These are phyloP conservation scores for Solanum chacoense DNA, from an alignment of 305 asterid genomes.

Conservation along the genomic window DNA sequence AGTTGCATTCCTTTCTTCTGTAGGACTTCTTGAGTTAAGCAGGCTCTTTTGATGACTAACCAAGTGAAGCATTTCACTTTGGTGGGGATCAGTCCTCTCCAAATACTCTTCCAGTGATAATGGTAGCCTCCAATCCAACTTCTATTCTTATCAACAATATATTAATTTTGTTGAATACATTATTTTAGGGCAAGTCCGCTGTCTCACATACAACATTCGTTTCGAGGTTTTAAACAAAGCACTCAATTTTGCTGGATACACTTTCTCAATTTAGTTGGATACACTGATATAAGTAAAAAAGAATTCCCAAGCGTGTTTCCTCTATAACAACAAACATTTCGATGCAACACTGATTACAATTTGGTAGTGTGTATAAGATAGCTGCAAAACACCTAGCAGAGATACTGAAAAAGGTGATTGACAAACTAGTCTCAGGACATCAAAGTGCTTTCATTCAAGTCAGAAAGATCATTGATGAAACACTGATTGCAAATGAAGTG, in stretches of 20 bases:
- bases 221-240: not conserved
- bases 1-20: not conserved
- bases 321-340: not conserved
- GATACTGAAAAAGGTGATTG: not conserved
- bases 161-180: not conserved
- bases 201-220: not conserved
- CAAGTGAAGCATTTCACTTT: not conserved
- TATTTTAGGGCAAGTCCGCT: not conserved
- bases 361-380: not conserved
- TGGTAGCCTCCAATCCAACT: not conserved
- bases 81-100: not conserved
- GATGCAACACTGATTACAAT: not conserved
- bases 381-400: not conserved
- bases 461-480: not conserved
- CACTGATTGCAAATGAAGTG: not conserved
- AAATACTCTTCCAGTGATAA: not conserved
- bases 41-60: not conserved
- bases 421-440: not conserved
- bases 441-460: not conserved
- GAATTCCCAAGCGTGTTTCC: not conserved
- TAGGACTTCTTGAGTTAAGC: not conserved
- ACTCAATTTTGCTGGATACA: not conserved
- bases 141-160: not conserved
- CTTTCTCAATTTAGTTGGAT: not conserved
- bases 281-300: not conserved